Conservation (phyloP, 2,329 filamentous ascomycete species). For the Microdochium bolleyi region DNA sequence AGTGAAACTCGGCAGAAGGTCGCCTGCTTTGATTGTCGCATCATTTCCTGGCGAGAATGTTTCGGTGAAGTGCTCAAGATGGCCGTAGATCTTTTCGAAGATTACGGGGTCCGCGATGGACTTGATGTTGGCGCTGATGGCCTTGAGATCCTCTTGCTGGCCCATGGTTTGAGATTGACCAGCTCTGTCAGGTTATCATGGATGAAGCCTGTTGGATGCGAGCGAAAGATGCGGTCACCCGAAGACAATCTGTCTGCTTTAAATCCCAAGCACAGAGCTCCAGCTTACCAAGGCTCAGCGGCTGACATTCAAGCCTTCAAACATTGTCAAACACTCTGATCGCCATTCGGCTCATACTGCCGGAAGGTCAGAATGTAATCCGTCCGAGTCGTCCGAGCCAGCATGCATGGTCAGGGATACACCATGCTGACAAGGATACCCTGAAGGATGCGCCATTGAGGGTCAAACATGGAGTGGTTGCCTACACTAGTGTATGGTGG, state of each 20-base stretch:
- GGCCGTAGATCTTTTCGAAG: constrained; percentile 3
- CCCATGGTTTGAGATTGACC: constrained; percentile 3
- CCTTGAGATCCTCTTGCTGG: constrained; percentile 7
- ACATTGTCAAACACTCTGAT: not conserved
- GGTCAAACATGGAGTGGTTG: no score
- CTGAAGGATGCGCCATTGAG: no score
- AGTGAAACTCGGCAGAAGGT: constrained; percentile 22
- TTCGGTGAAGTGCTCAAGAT: constrained; percentile 6
- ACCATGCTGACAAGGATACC: no score
- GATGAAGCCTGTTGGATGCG: not conserved
- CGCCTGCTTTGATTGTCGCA: constrained; percentile 21
- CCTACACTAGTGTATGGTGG: no score
- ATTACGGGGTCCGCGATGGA: constrained; percentile 2
- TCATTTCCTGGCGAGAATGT: constrained; percentile 13
- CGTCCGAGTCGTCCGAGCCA: not conserved
- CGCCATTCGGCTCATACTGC: not conserved
- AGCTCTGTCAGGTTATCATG: not conserved
- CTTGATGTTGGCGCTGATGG: constrained; percentile 1
- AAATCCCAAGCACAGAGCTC: no score
- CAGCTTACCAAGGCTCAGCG: no score
- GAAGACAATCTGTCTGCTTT: no score
- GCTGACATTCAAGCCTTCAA: no score
- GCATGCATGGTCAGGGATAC: not conserved
- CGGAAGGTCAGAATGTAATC: not conserved
- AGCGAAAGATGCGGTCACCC: no score